Evolutionary conservation across 805 yeast species (phyloP).

Genomic region (Monosporozyma yasuniensis): DNA sequence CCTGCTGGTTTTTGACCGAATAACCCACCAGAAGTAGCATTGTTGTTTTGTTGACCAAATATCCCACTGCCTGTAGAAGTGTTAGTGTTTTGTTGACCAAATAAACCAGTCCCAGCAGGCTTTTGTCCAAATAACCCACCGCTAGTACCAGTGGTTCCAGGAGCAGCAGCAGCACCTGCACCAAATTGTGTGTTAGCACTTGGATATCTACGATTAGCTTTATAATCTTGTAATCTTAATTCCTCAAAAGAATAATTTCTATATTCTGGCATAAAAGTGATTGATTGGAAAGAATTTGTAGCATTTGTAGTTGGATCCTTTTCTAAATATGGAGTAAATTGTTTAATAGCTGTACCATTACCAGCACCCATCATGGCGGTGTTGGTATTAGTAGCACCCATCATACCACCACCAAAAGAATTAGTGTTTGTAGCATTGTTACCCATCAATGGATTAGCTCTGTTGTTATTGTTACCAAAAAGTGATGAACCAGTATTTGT

Average conservation of each 20-base stretch:
- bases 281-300: slow-evolving; percentile 56
- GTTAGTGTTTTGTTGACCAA: slow-evolving; percentile 3
- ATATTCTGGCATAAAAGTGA: slow-evolving; percentile 87
- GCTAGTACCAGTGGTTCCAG: slow-evolving; percentile 10
- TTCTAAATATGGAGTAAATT: slow-evolving; percentile 62
- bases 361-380: slow-evolving; percentile 19
- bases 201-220: slow-evolving; percentile 39
- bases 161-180: slow-evolving; percentile 16
- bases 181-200: slow-evolving; percentile 5
- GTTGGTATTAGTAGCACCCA: slow-evolving; percentile 10
- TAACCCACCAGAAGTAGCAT: slow-evolving; percentile 16
- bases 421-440: slow-evolving; percentile 2
- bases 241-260: slow-evolving; percentile 76
- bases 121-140: slow-evolving; percentile 30
- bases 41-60: slow-evolving; percentile 18
- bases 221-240: slow-evolving; percentile 80
- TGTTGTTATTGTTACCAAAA: slow-evolving; percentile 2
- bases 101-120: slow-evolving; percentile 8
- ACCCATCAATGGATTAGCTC: slow-evolving; percentile 7
- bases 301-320: slow-evolving; percentile 55
- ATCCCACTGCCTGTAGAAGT: slow-evolving; percentile 14
- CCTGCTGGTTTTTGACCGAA: slow-evolving; percentile 17
- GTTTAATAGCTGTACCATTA: slow-evolving; percentile 64
- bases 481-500: slow-evolving; percentile 9
- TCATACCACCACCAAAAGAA: slow-evolving; percentile 11